Evolutionary conservation across 148 eudicot genomes (phyloP).

Genomic region (Persicaria tinctoria): DNA sequence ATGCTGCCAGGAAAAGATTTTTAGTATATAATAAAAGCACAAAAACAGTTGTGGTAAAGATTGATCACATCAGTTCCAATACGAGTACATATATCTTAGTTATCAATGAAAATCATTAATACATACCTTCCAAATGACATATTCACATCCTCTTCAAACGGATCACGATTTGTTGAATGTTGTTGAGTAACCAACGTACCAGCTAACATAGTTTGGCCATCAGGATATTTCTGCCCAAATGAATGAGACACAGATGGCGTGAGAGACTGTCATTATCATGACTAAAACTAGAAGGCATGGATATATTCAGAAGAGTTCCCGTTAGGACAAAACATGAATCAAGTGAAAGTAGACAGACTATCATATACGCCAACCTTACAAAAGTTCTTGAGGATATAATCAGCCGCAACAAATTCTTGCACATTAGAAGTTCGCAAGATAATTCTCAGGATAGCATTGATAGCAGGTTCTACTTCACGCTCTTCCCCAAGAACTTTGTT

Average conservation of each 20-base stretch:
- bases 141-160: conserved; percentile 67
- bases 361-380: conserved; percentile 64
- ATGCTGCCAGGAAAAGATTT: conserved; percentile 51
- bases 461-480: conserved; percentile 72
- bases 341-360: conserved; percentile 2
- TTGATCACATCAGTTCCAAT: not conserved
- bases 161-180: conserved; percentile 40
- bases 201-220: conserved; percentile 78
- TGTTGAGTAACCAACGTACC: conserved; percentile 86
- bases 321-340: not conserved
- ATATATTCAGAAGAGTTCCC: not conserved
- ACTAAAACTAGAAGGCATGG: not conserved
- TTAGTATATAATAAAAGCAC: not conserved
- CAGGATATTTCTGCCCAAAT: conserved; percentile 64
- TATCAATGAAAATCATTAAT: conserved; percentile 9
- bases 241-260: conserved; percentile 12
- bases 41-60: not conserved
- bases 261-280: conserved; percentile 2
- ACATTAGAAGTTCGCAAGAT: conserved; percentile 79
- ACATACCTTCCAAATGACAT: conserved; percentile 96
- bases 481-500: conserved; percentile 86
- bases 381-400: conserved; percentile 72
- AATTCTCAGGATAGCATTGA: conserved; percentile 74
- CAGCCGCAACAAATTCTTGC: conserved; percentile 89
- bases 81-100: not conserved